A percentile compares a stretch with the other conserved stretches of the same genome.
Conservation (phyloP, 768 basidiomycete genomes). For the Pisolithus sp. region DNA sequence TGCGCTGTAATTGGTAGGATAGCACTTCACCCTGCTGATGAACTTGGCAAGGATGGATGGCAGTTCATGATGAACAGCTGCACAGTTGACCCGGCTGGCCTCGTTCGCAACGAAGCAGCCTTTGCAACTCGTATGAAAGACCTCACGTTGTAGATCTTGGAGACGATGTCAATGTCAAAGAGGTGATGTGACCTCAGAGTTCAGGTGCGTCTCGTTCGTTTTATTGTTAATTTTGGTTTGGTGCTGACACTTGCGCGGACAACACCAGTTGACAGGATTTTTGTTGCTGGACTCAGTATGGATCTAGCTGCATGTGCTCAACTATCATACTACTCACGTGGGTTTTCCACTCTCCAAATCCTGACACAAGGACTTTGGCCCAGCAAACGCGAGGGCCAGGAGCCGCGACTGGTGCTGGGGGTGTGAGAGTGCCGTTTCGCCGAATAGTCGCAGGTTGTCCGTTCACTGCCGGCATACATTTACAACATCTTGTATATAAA, state of each 20-base stretch:
- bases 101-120: slow-evolving; percentile 17
- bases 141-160: slow-evolving; percentile 16
- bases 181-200: slow-evolving; percentile 22
- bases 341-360: too few relatives aligned
- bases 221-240: too few relatives aligned
- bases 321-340: neutral
- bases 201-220: slow-evolving; percentile 17
- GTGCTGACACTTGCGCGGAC: neutral
- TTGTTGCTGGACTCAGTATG: slow-evolving; percentile 41
- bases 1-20: slow-evolving; percentile 4
- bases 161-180: slow-evolving; percentile 1
- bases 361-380: too few relatives aligned
- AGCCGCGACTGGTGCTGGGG: too few relatives aligned
- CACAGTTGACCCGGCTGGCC: slow-evolving; percentile 7
- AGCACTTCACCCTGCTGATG: slow-evolving; percentile 9
- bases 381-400: too few relatives aligned
- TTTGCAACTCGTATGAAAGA: slow-evolving; percentile 27
- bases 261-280: slow-evolving; percentile 19
- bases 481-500: too few relatives aligned
- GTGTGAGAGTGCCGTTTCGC: too few relatives aligned
- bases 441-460: too few relatives aligned
- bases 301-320: neutral
- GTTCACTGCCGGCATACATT: too few relatives aligned
- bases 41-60: slow-evolving; percentile 17
- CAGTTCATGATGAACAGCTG: slow-evolving; percentile 5